Evolutionary conservation across 441 rosid species (phyloP).

Genomic region (Bruguiera hainesii): DNA sequence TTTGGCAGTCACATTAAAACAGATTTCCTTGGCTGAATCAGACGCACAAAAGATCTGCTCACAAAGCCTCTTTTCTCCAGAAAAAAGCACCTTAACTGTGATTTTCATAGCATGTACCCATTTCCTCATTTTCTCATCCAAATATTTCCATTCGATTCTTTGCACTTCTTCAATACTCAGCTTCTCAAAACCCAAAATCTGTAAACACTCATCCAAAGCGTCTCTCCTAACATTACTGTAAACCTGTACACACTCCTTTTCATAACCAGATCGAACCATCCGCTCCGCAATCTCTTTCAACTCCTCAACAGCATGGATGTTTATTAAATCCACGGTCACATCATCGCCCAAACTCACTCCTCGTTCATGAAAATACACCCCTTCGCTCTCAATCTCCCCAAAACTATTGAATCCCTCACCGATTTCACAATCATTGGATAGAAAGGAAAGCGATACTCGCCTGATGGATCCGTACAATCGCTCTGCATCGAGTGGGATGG

Average conservation of each 20-base stretch:
- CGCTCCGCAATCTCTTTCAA: slow-evolving; percentile 82
- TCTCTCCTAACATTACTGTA: slow-evolving; percentile 76
- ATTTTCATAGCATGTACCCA: slow-evolving; percentile 93
- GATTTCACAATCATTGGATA: slow-evolving; percentile 51
- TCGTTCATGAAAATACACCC: slow-evolving; percentile 74
- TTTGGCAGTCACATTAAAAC: slow-evolving; percentile 82
- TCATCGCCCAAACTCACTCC: slow-evolving; percentile 79
- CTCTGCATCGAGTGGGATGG: slow-evolving; percentile 77
- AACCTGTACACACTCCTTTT: slow-evolving; percentile 90
- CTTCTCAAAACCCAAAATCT: slow-evolving; percentile 79
- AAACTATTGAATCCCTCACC: slow-evolving; percentile 71
- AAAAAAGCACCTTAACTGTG: slow-evolving; percentile 59
- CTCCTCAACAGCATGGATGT: slow-evolving; percentile 50
- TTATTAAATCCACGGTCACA: slow-evolving; percentile 73
- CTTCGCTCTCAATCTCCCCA: slow-evolving; percentile 53
- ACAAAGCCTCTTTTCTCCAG: slow-evolving; percentile 82
- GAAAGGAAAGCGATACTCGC: slow-evolving; percentile 57
- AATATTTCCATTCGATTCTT: slow-evolving; percentile 75
- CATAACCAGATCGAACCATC: slow-evolving; percentile 84
- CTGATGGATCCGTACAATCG: slow-evolving; percentile 77
- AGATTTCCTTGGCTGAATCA: slow-evolving; percentile 55
- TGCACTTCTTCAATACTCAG: slow-evolving; percentile 95
- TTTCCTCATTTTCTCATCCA: slow-evolving; percentile 99
- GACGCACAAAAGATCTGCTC: slow-evolving; percentile 64
- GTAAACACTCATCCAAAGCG: slow-evolving; percentile 78